phyloP scores from a whole-genome alignment of 768 basidiomycete species.

The Rhodotorula taiwanensis region DNA sequence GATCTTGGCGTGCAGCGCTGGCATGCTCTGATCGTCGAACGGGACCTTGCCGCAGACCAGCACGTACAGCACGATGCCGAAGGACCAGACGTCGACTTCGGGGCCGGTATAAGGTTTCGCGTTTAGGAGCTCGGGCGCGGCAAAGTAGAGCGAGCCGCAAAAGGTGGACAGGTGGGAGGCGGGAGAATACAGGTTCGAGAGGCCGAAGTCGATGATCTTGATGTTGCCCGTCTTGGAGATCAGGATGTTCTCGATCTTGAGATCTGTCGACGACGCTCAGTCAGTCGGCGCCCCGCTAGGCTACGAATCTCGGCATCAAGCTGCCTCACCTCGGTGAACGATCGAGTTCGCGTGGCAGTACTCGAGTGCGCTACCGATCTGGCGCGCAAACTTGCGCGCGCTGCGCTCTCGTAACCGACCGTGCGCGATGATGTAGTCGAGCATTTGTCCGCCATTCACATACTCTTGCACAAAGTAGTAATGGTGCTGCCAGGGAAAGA shows the following conservation, averaged over 20 bases:
- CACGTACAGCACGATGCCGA: constrained; percentile 95
- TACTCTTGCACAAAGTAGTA: constrained; percentile 99
- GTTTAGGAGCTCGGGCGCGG: constrained; percentile 92
- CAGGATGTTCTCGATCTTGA: constrained; percentile 99
- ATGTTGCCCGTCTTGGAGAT: constrained; percentile 98
- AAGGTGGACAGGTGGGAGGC: constrained; percentile 77
- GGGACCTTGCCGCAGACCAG: constrained; percentile 98
- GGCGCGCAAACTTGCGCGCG: constrained; percentile 92
- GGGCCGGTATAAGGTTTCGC: constrained; percentile 95
- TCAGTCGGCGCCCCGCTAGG: not conserved
- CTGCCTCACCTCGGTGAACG: constrained; percentile 65
- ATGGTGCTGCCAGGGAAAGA: constrained; percentile 55
- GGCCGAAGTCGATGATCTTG: constrained; percentile 98
- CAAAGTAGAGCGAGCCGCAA: constrained; percentile 96
- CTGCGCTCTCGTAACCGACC: constrained; percentile 90
- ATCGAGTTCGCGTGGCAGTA: constrained; percentile 97
- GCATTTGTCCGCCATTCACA: constrained; percentile 97
- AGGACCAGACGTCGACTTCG: constrained; percentile 98
- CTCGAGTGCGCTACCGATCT: constrained; percentile 91
- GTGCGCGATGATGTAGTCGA: constrained; percentile 99
- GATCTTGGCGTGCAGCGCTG: constrained; percentile 96
- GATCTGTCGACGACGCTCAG: constrained; percentile 49
- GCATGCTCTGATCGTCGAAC: constrained; percentile 99
- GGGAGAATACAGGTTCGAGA: constrained; percentile 92
- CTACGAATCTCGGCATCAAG: not conserved